These are phyloP conservation scores for Pisolithus tinctorius DNA, from an alignment of 768 basidiomycete genomes.

Conservation along the genomic window DNA sequence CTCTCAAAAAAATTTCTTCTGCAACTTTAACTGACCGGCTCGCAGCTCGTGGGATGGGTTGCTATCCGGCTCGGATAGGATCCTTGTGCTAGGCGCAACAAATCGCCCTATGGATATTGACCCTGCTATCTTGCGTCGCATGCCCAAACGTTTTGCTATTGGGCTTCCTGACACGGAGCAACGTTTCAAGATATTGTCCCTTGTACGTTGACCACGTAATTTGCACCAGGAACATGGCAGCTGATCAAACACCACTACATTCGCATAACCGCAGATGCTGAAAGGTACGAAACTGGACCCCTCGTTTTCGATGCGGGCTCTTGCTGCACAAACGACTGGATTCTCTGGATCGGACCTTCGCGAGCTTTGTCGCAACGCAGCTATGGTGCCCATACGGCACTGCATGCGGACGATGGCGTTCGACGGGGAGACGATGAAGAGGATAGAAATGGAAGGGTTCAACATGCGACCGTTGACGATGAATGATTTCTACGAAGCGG, in stretches of 20 bases:
- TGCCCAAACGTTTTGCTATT: slow-evolving; percentile 95
- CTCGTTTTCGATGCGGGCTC: slow-evolving; percentile 49
- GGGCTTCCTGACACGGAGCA: slow-evolving; percentile 73
- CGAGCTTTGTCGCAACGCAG: slow-evolving; percentile 89
- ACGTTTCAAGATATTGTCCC: slow-evolving; percentile 71
- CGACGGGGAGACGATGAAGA: slow-evolving; percentile 44
- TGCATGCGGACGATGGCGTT: slow-evolving; percentile 52
- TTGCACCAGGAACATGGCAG: background rate
- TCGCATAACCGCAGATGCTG: slow-evolving; percentile 59
- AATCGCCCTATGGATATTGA: slow-evolving; percentile 94
- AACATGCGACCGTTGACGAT: slow-evolving; percentile 65
- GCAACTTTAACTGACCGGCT: background rate
- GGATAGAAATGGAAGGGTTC: slow-evolving; percentile 49
- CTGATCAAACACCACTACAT: background rate
- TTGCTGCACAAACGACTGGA: slow-evolving; percentile 68
- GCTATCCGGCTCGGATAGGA: slow-evolving; percentile 70
- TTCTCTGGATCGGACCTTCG: slow-evolving; percentile 86
- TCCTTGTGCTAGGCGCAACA: slow-evolving; percentile 90
- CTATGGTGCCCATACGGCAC: slow-evolving; percentile 88
- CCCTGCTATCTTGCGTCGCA: slow-evolving; percentile 81
- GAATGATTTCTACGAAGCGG: slow-evolving; percentile 56
- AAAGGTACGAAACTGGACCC: slow-evolving; percentile 64
- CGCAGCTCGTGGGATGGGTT: slow-evolving; percentile 91
- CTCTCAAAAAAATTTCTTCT: too few relatives aligned
- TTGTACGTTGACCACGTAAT: slow-evolving; percentile 41